These are phyloP conservation scores for Inga oerstediana DNA, from an alignment of 306 rosid species.

Conservation along the genomic window DNA sequence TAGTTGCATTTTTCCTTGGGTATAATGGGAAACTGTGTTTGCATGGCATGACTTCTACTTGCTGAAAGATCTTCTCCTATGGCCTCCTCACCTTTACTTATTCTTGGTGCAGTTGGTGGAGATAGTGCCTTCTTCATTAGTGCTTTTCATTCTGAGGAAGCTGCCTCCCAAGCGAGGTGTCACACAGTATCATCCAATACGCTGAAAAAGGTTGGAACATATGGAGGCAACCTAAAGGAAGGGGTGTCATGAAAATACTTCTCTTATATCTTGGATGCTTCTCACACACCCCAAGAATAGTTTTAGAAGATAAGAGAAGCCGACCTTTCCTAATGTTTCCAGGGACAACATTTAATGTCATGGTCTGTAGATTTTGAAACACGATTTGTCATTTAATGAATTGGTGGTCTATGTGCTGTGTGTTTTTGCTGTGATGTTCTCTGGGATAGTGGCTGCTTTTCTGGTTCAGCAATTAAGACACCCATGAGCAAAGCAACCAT, in stretches of 20 bases:
- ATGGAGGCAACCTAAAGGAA: conserved; percentile 29
- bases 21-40: conserved; percentile 18
- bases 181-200: conserved; percentile 62
- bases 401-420: conserved; percentile 37
- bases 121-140: conserved; percentile 59
- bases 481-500: conserved; percentile 34
- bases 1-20: background rate
- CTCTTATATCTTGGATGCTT: conserved; percentile 39
- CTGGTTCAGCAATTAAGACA: conserved; percentile 25
- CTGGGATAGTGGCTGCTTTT: conserved; percentile 37
- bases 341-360: conserved; percentile 41
- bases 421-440: conserved; percentile 40
- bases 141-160: conserved; percentile 63
- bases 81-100: background rate
- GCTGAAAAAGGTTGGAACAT: conserved; percentile 36
- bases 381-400: conserved; percentile 35
- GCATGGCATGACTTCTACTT: background rate
- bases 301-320: conserved; percentile 41
- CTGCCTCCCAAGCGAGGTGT: conserved; percentile 57
- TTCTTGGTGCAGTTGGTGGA: conserved; percentile 53
- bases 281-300: conserved; percentile 32
- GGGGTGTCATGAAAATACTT: conserved; percentile 33
- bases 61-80: conserved; percentile 10
- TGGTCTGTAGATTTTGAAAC: conserved; percentile 39
- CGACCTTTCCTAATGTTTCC: conserved; percentile 32